phyloP scores from a whole-genome alignment of 2,329 filamentous ascomycete genomes.

The Tolypocladium cylindrosporum region DNA sequence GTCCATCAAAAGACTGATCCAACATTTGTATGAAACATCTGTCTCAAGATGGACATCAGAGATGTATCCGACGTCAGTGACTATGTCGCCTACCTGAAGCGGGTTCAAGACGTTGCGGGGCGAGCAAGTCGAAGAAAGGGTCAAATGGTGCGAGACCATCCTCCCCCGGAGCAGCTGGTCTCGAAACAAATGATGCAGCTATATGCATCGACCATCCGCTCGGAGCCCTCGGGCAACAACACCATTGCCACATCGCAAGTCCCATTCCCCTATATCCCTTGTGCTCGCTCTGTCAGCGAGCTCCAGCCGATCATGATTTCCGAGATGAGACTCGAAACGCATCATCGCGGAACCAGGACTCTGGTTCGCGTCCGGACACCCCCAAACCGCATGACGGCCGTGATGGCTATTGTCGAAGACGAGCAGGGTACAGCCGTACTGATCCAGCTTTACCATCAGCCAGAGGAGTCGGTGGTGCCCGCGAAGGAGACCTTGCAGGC shows the following conservation, averaged over 20 bases:
- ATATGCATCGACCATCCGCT: too few species aligned
- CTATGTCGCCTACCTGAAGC: too few species aligned
- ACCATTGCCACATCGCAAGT: too few species aligned
- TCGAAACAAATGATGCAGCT: not conserved
- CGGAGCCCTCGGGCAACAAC: too few species aligned
- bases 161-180: not conserved
- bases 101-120: not conserved
- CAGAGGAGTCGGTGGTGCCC: conserved; percentile 21
- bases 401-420: conserved; percentile 27
- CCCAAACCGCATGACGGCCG: conserved; percentile 6
- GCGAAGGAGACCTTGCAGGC: conserved; percentile 21
- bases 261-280: conserved; percentile 11
- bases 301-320: conserved; percentile 15
- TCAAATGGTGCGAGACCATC: not conserved
- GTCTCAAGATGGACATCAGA: too few species aligned
- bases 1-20: too few species aligned
- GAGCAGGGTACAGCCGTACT: conserved; percentile 21
- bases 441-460: conserved; percentile 32
- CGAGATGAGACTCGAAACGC: conserved; percentile 18
- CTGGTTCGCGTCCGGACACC: conserved; percentile 11
- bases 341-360: conserved; percentile 13
- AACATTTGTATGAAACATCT: too few species aligned
- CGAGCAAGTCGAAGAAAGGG: not conserved
- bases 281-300: conserved; percentile 6
- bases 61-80: too few species aligned